phyloP scores from a whole-genome alignment of 202 grass and related monocot genomes.

The Zizania palustris region DNA sequence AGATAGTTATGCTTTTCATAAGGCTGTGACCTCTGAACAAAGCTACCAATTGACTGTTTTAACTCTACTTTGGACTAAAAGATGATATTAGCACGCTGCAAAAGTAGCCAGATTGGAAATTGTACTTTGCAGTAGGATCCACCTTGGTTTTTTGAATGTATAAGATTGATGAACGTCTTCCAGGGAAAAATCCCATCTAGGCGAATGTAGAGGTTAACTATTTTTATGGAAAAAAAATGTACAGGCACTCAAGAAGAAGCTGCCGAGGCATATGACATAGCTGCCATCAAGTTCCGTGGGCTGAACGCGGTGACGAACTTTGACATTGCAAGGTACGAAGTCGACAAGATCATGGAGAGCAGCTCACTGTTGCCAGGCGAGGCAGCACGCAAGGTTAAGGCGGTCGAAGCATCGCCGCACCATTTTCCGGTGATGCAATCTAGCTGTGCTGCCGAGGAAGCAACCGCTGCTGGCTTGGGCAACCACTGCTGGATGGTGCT shows the following conservation, averaged over 20 bases:
- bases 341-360: constrained; percentile 80
- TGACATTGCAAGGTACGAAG: constrained; percentile 82
- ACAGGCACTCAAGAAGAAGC: constrained; percentile 89
- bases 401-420: constrained; percentile 5
- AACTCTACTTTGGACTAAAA: constrained; percentile 40
- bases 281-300: constrained; percentile 97
- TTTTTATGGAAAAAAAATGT: constrained; percentile 11
- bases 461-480: not conserved
- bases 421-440: not conserved
- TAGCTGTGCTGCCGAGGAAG: constrained; percentile 6
- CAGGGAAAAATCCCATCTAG: not conserved
- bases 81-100: constrained; percentile 15
- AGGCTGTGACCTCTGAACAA: constrained; percentile 81
- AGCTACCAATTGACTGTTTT: constrained; percentile 67
- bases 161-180: constrained; percentile 1
- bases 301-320: constrained; percentile 93
- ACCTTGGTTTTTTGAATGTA: constrained; percentile 27
- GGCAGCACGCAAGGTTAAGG: constrained; percentile 64
- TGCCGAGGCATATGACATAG: constrained; percentile 97
- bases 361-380: constrained; percentile 65
- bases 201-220: not conserved
- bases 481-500: constrained; percentile 62
- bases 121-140: constrained; percentile 37
- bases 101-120: constrained; percentile 44
- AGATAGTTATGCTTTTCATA: constrained; percentile 63